A percentile compares a stretch with the other conserved stretches of the same genome.
Conservation (phyloP, 2,329 filamentous ascomycete genomes). For the Pseudonectria foliicola region DNA sequence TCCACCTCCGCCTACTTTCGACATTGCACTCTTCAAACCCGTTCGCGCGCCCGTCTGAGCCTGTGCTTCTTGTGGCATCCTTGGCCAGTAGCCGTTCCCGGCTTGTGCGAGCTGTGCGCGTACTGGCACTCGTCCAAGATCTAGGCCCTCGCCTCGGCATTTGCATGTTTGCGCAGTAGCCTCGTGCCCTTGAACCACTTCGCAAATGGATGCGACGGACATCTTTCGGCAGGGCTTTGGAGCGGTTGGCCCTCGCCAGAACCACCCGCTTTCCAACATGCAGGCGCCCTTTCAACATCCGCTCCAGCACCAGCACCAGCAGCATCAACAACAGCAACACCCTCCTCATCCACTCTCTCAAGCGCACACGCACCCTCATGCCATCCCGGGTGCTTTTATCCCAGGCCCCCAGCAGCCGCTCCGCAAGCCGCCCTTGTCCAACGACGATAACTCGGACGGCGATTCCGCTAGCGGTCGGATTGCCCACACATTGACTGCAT, state of each 20-base stretch:
- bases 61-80: too few species aligned
- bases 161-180: too few species aligned
- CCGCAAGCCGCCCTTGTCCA: slow-evolving; percentile 21
- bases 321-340: slow-evolving; percentile 16
- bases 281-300: slow-evolving; percentile 20
- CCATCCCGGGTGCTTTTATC: too few species aligned
- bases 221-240: slow-evolving; percentile 54
- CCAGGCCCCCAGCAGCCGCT: slow-evolving; percentile 19
- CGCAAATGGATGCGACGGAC: slow-evolving; percentile 51
- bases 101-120: too few species aligned
- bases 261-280: slow-evolving; percentile 23
- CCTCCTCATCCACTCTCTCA: slow-evolving; percentile 1
- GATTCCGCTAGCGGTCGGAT: slow-evolving; percentile 54
- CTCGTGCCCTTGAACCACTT: neutral
- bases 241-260: slow-evolving; percentile 33
- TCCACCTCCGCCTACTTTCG: too few species aligned
- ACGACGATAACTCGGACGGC: slow-evolving; percentile 39
- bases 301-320: slow-evolving; percentile 14
- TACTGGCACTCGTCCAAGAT: too few species aligned
- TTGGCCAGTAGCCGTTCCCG: too few species aligned
- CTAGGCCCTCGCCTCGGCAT: too few species aligned
- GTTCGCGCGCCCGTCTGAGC: too few species aligned
- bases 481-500: slow-evolving; percentile 73
- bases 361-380: too few species aligned
- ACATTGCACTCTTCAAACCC: too few species aligned